Base-by-base conservation (phyloP, 257 asterid species). In the Coffea canephora region DNA sequence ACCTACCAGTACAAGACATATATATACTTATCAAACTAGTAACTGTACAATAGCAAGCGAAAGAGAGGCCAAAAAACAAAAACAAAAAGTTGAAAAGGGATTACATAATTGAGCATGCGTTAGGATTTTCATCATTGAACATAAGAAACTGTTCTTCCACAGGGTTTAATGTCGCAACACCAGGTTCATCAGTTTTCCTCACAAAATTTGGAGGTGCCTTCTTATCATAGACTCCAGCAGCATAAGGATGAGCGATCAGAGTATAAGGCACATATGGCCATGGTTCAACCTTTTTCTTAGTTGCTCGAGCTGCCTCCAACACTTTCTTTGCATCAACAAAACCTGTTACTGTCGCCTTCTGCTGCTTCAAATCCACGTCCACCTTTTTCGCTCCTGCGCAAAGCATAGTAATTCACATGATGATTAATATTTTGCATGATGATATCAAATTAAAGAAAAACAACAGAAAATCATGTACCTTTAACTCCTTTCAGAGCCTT, bases 221-320 rank as follows among this genome's bases (percentile, higher is more conserved):
- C 77, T 94, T 94, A 90, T 94, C 98, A 72, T 94, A 94, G 62
- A 94, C 96, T 10, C 92, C 97, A 3, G 93, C 70, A 6, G 80
- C 97, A 15, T 92, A 94, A 9, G 97, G 98, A 78, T 94, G 98
- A 1, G 98, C 98, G 0, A 94, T 85, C 78, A 88, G 31, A 21
- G 82, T 87, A 66, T 86, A 88, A 0, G 98, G 98, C 27, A 94
- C 97, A 66, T 91, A 94, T 5, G 98, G 97, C 98, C 98, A 94
- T 5, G 82, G 87, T 84, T 94, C 98, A 12, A 84, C 89, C 71
- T 88, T 94, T 84, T 91, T 92, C 59, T 87, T 85, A 11, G 97
- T 91, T 5, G 89, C 61, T 81, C 91, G 64, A 4, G 96, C 97
- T 23, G 90, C 91, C 79, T 88, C 88, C 85, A 94, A 34, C 74